These are phyloP conservation scores for Ordospora pajunii DNA, from an alignment of 371 early-diverging fungal genomes.

Conservation along the genomic window DNA sequence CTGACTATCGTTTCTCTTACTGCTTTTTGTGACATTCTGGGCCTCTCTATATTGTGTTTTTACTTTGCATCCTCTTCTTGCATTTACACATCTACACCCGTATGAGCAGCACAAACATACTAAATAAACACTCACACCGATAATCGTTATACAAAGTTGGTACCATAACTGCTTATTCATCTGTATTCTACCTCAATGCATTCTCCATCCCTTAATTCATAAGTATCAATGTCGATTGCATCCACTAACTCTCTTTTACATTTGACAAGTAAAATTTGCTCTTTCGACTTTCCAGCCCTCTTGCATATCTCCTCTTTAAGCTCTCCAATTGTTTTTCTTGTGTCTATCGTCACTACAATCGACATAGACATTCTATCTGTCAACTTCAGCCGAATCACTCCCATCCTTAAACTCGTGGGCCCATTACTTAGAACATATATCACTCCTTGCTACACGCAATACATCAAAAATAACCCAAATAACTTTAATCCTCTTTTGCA, in stretches of 20 bases:
- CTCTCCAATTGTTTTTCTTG: not conserved
- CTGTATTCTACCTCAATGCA: constrained; percentile 4
- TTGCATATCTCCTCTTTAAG: not conserved
- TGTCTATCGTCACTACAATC: not conserved
- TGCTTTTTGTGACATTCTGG: constrained; percentile 21
- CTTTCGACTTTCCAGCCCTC: not conserved
- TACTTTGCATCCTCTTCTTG: not conserved
- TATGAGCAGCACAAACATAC: too few relatives aligned
- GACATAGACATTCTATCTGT: constrained; percentile 3
- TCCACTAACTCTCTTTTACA: not conserved
- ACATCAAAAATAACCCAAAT: constrained; percentile 1
- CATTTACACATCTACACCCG: too few relatives aligned
- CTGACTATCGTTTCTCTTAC: constrained; percentile 35
- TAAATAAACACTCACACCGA: too few relatives aligned
- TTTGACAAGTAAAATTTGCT: not conserved
- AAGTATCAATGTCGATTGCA: not conserved
- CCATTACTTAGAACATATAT: not conserved
- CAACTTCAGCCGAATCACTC: not conserved
- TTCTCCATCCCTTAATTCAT: not conserved
- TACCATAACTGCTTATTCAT: not conserved
- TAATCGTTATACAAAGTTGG: too few relatives aligned
- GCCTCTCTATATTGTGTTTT: not conserved
- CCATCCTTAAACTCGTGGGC: not conserved
- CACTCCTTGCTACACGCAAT: not conserved
- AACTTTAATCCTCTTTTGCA: constrained; percentile 11